These are phyloP conservation scores for Aegilops sharonensis DNA, from an alignment of 176 grass and related monocot species.

Conservation along the genomic window DNA sequence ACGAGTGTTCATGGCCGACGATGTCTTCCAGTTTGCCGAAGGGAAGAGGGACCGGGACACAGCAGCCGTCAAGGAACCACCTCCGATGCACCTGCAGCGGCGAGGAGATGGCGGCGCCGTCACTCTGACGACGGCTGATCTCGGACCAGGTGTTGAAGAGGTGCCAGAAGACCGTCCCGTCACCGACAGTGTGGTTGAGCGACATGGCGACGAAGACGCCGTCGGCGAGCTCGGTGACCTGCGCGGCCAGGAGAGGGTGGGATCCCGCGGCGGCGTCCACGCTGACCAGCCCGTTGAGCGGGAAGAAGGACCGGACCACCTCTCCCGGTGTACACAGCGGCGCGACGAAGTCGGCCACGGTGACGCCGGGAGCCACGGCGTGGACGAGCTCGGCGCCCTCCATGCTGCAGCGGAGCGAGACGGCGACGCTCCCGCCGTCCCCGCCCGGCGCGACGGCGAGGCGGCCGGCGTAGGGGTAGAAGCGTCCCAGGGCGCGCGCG, in stretches of 20 bases:
- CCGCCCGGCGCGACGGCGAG: neutral
- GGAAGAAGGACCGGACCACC: neutral
- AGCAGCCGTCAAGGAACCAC: constrained; percentile 29
- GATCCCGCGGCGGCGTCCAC: neutral
- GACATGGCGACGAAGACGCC: no score
- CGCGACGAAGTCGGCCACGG: constrained; percentile 8
- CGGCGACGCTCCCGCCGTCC: neutral
- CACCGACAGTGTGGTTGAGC: neutral
- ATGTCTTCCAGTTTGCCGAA: constrained; percentile 9
- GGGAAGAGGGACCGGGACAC: constrained; percentile 19
- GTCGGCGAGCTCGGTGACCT: no score
- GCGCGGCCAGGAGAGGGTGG: neutral
- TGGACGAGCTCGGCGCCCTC: constrained; percentile 36
- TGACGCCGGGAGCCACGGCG: constrained; percentile 9
- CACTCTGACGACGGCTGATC: neutral
- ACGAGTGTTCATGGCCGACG: neutral
- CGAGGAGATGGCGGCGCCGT: neutral
- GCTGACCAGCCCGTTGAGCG: neutral
- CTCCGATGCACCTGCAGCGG: neutral
- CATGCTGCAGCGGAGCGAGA: neutral
- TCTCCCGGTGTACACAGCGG: neutral
- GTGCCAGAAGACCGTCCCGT: constrained; percentile 38
- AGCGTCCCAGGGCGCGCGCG: constrained; percentile 21
- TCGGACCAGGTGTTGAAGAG: constrained; percentile 30
- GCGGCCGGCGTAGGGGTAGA: constrained; percentile 40